Base-by-base conservation (phyloP, 2,329 filamentous ascomycete genomes). In the Claviceps cyperi region DNA sequence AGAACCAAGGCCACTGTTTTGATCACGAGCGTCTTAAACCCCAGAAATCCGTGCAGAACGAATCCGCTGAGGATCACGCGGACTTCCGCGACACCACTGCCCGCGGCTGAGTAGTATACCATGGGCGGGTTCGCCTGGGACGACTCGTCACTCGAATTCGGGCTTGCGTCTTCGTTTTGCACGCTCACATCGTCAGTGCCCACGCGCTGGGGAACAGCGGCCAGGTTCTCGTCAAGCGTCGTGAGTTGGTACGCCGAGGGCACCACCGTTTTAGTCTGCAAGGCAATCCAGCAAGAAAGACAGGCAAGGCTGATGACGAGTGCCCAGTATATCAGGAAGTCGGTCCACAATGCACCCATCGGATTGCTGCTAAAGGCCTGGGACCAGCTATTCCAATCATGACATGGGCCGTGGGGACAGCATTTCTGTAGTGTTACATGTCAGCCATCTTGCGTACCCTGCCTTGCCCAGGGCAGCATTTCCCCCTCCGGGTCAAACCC, bases 31-130 rank as follows among this genome's bases (percentile, higher is more conserved):
- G 92, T 97, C 61, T 84, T 86, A 39, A 94, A 66, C 58, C 92
- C 92, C 7, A 98, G 76, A 62, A 97, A 97, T 1, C 92, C 91
- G 71, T 97, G 92, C 50, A 98, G 72, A 50, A 98, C 91, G 60
- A 97, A 98, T 5, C 92, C 92, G 59, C 89, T 96, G n/a, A 97
- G 77, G 52, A 97, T 97, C 52, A 97, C 92, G 56, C 92, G 90
- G 50, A 97, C 91, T 69, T 98, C 92, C 6, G 92, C 92, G 13
- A 98, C 92, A 58, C 92, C 92, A 66, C 89, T 95, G 46, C 92
- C 92, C 41, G 91, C 91, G 52, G 91, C 92, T 7, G 92, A 90
- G 65, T 96, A 98, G 66, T 95, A 98, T 5, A 91, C 77, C 83
- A 94, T 94, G 1, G 87, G 85, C 2, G 83, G 77, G 1, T 61